Evolutionary conservation across 1,284 basidiomycete species (phyloP).

Genomic region (Naganishia sp.): DNA sequence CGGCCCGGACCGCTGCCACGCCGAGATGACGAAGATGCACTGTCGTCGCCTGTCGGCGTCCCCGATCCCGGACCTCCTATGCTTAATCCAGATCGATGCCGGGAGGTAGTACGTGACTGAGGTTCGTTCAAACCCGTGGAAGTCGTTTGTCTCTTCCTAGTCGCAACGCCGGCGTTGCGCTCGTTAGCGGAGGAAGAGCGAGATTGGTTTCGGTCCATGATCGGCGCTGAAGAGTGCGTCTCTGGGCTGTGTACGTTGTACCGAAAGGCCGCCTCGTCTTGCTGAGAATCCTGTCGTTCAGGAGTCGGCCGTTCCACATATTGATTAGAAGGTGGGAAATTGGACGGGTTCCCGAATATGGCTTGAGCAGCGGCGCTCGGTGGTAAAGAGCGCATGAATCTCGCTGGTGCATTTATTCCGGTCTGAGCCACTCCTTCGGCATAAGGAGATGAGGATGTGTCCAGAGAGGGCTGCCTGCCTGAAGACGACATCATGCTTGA

Average conservation of each 20-base stretch:
- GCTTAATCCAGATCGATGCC: slow-evolving; percentile 10
- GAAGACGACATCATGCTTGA: slow-evolving; percentile 17
- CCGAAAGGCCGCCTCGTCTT: slow-evolving; percentile 12
- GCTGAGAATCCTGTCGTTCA: slow-evolving; percentile 4
- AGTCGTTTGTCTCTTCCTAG: slow-evolving; percentile 1
- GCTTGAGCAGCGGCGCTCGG: slow-evolving; percentile 20
- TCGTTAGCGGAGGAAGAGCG: slow-evolving; percentile 10
- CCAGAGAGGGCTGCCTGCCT: slow-evolving; percentile 5
- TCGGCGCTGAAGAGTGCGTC: background rate
- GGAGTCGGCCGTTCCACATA: background rate
- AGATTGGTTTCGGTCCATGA: slow-evolving; percentile 1
- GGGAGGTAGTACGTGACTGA: background rate
- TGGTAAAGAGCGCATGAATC: slow-evolving; percentile 16
- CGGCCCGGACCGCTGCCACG: slow-evolving; percentile 20
- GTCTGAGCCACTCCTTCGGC: background rate
- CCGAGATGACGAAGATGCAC: slow-evolving; percentile 15
- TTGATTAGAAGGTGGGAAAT: background rate
- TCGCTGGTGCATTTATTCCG: background rate
- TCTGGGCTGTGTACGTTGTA: slow-evolving; percentile 7
- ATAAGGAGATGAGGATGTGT: background rate
- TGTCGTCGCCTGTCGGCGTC: slow-evolving; percentile 8
- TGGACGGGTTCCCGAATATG: slow-evolving; percentile 19
- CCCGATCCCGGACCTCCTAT: slow-evolving; percentile 7
- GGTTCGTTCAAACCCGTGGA: background rate
- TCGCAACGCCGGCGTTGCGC: background rate